Conservation (phyloP, 2,329 filamentous ascomycete species). For the Orbilia brochopaga region DNA sequence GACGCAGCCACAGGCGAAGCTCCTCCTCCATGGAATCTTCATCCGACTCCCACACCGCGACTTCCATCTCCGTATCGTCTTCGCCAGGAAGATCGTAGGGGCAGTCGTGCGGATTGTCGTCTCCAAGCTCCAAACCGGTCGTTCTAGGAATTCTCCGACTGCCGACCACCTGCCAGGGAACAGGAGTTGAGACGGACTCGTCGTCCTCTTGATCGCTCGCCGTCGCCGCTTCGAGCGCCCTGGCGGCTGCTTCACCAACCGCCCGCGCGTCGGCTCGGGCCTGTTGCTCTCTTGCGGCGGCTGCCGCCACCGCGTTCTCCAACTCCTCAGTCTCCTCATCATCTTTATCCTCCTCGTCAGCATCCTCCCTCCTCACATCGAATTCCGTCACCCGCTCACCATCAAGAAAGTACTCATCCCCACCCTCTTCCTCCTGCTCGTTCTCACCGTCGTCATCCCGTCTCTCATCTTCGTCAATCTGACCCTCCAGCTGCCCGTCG, state of each 20-base stretch:
- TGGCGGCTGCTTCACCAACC: neutral
- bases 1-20: conserved; percentile 26
- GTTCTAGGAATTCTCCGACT: conserved; percentile 25
- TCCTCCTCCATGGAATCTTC: conserved; percentile 25
- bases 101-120: conserved; percentile 31
- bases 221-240: neutral
- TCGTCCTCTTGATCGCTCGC: conserved; percentile 42
- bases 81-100: conserved; percentile 28
- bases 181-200: conserved; percentile 20
- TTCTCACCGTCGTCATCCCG: conserved; percentile 3
- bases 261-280: neutral
- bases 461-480: neutral
- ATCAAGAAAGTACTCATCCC: conserved; percentile 17
- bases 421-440: conserved; percentile 18
- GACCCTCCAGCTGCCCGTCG: neutral
- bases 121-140: neutral
- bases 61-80: conserved; percentile 24
- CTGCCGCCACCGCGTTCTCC: conserved; percentile 12
- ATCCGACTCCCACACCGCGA: conserved; percentile 12
- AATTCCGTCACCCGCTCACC: conserved; percentile 45
- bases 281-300: neutral
- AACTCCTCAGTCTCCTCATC: too few relatives aligned
- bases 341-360: conserved; percentile 31
- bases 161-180: conserved; percentile 28
- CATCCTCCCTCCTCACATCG: conserved; percentile 26